Conservation (phyloP, 805 yeast genomes). For the Lipomyces oligophaga region DNA sequence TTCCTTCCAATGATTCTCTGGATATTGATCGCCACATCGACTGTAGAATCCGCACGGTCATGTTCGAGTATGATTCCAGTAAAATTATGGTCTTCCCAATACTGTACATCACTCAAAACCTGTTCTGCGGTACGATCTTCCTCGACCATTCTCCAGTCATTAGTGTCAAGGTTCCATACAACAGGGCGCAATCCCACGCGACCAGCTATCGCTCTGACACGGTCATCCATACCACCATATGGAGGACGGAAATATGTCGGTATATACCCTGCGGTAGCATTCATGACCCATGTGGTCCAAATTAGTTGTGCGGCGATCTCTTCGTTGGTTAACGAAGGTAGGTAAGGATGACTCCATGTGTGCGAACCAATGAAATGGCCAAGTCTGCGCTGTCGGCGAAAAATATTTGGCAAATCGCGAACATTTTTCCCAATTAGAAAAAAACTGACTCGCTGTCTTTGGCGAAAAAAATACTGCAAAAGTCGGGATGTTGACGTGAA, state of each 20-base stretch:
- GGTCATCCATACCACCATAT: slow-evolving; percentile 87
- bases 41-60: slow-evolving; percentile 67
- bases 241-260: slow-evolving; percentile 98
- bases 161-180: slow-evolving; percentile 86
- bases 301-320: slow-evolving; percentile 82
- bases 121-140: slow-evolving; percentile 50
- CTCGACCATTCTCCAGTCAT: slow-evolving; percentile 77
- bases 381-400: slow-evolving; percentile 48
- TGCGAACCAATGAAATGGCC: slow-evolving; percentile 87
- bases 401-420: slow-evolving; percentile 70
- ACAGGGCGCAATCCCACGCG: slow-evolving; percentile 86
- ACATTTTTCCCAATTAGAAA: slow-evolving; percentile 82
- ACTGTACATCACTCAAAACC: slow-evolving; percentile 52
- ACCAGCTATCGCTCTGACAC: slow-evolving; percentile 73
- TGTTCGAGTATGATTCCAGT: slow-evolving; percentile 81
- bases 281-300: slow-evolving; percentile 98
- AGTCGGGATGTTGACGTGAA: slow-evolving; percentile 63
- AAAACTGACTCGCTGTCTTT: slow-evolving; percentile 57
- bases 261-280: slow-evolving; percentile 80
- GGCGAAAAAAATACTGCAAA: slow-evolving; percentile 48
- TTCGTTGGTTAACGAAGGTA: slow-evolving; percentile 75
- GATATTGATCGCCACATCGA: slow-evolving; percentile 61
- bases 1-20: slow-evolving; percentile 49
- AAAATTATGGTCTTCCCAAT: slow-evolving; percentile 45
- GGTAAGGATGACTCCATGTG: slow-evolving; percentile 87